Evolutionary conservation across 352 stramenopile genomes (phyloP).

Genomic region (Phytopythium mirpurense): DNA sequence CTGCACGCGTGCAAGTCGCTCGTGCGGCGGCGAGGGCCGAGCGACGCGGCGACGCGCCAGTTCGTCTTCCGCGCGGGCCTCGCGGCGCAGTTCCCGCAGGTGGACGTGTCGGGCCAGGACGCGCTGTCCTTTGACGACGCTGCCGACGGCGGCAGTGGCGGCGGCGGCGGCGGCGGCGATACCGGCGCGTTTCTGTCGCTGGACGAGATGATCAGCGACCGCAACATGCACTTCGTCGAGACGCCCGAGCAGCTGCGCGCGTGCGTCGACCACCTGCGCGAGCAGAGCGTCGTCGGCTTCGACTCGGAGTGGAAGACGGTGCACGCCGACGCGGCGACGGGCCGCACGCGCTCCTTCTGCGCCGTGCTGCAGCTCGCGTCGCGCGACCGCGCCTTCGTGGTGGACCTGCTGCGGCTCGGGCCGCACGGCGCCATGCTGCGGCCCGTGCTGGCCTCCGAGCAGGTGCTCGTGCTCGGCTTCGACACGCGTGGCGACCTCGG

Average conservation of each 20-base stretch:
- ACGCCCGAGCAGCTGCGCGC: constrained; percentile 22
- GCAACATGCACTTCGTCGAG: constrained; percentile 58
- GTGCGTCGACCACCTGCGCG: constrained; percentile 39
- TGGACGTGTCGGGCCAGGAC: constrained; percentile 29
- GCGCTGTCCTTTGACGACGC: constrained; percentile 9
- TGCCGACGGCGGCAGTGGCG: no score
- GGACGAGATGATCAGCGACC: constrained; percentile 26
- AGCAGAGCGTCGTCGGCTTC: constrained; percentile 50
- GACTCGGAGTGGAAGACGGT: constrained; percentile 76
- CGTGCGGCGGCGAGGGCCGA: constrained; percentile 30
- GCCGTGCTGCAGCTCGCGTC: constrained; percentile 70
- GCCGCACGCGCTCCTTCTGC: constrained; percentile 26
- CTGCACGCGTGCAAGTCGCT: constrained; percentile 57
- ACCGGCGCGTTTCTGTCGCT: constrained; percentile 44
- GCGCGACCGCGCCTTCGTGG: constrained; percentile 44
- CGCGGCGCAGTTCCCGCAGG: constrained; percentile 31
- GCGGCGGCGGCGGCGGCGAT: constrained; percentile 39
- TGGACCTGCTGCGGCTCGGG: constrained; percentile 54
- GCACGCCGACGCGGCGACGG: constrained; percentile 16
- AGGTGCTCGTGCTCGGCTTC: constrained; percentile 69
- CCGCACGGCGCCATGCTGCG: constrained; percentile 22
- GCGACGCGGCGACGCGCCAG: constrained; percentile 38
- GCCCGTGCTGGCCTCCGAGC: constrained; percentile 36
- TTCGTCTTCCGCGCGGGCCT: constrained; percentile 47
- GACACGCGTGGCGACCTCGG: constrained; percentile 62